These are phyloP conservation scores for Candida insectorum DNA, from an alignment of 805 yeast species.

Conservation along the genomic window DNA sequence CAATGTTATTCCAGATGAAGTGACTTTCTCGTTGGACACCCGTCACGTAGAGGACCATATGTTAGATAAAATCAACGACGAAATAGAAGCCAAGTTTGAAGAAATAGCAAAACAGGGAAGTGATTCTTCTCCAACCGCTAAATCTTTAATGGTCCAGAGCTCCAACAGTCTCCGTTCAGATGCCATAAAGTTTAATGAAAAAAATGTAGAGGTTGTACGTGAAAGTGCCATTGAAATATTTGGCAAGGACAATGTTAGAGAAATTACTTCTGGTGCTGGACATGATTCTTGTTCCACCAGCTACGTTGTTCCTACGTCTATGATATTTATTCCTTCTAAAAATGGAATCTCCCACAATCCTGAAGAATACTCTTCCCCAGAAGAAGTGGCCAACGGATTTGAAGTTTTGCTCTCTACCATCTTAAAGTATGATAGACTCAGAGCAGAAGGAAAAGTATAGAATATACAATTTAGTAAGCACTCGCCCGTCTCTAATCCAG, in stretches of 20 bases:
- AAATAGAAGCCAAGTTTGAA: too few relatives aligned
- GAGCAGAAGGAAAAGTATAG: too few relatives aligned
- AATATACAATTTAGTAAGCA: too few relatives aligned
- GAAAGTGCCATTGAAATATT: constrained; percentile 49
- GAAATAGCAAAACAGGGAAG: too few relatives aligned
- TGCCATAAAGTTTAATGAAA: constrained; percentile 54
- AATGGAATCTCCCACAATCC: constrained; percentile 50
- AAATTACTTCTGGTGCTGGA: constrained; percentile 66
- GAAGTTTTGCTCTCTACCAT: constrained; percentile 50
- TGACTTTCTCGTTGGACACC: constrained; percentile 56
- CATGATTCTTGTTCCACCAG: constrained; percentile 67
- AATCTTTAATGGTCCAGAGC: constrained; percentile 43
- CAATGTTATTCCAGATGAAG: constrained; percentile 65
- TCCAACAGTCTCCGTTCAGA: too few relatives aligned
- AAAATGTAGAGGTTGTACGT: constrained; percentile 48
- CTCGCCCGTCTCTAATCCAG: too few relatives aligned
- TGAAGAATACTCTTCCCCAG: constrained; percentile 61
- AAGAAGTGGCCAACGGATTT: constrained; percentile 58
- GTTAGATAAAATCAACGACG: too few relatives aligned
- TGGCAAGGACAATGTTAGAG: constrained; percentile 41
- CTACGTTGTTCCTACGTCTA: constrained; percentile 59
- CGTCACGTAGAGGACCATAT: constrained; percentile 51
- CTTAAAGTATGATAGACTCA: constrained; percentile 26
- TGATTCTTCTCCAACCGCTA: constrained; percentile 36
- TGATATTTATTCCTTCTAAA: constrained; percentile 61